Conservation (phyloP, 2,329 filamentous ascomycete species). For the Apiospora pterosperma region DNA sequence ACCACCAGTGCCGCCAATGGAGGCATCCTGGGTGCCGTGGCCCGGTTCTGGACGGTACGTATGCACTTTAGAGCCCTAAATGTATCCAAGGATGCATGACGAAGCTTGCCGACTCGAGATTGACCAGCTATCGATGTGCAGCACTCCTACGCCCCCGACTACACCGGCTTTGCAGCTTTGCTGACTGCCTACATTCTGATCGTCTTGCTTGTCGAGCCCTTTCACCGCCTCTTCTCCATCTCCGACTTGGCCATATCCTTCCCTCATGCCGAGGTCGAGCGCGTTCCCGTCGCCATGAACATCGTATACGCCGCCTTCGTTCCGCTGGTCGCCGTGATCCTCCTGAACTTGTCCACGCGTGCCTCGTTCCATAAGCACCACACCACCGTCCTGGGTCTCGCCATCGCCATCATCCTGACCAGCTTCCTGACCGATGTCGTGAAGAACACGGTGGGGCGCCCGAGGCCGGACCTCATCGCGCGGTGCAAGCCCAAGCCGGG, state of each 20-base stretch:
- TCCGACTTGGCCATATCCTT: constrained; percentile 82
- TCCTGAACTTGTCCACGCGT: constrained; percentile 60
- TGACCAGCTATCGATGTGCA: constrained; percentile 29
- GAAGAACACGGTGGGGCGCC: constrained; percentile 83
- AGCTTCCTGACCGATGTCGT: constrained; percentile 84
- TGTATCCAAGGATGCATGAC: background rate
- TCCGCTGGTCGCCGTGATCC: constrained; percentile 63
- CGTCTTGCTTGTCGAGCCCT: constrained; percentile 71
- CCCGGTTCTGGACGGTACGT: constrained; percentile 46
- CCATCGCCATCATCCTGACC: constrained; percentile 73
- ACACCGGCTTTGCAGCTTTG: constrained; percentile 73
- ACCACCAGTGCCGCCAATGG: constrained; percentile 14
- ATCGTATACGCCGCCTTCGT: constrained; percentile 75
- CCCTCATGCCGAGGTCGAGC: constrained; percentile 79
- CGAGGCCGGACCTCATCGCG: constrained; percentile 61
- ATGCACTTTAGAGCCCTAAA: background rate
- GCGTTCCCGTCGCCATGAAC: constrained; percentile 77
- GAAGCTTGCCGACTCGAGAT: background rate
- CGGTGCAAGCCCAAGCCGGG: constrained; percentile 68
- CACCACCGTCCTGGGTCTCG: constrained; percentile 77
- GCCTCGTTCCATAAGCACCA: constrained; percentile 77
- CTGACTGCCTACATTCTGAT: constrained; percentile 65
- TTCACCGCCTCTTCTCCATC: constrained; percentile 91
- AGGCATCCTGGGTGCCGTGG: constrained; percentile 28
- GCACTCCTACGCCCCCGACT: constrained; percentile 86